Percentiles rank a stretch among this genome's conserved stretches.
These are phyloP conservation scores for Marvania coccoides DNA, from an alignment of 139 green algal genomes.

Conservation along the genomic window DNA sequence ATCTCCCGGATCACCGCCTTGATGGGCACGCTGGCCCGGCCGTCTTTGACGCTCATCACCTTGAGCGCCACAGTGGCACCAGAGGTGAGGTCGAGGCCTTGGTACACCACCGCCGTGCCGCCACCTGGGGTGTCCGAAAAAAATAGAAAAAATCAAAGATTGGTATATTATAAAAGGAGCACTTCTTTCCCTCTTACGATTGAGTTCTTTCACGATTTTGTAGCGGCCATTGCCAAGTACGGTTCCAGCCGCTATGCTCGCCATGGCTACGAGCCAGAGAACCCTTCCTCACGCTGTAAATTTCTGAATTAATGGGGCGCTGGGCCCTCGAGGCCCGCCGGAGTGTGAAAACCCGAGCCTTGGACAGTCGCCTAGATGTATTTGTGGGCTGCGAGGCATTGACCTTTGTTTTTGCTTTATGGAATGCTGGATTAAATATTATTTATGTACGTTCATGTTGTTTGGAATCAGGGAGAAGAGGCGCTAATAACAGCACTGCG, in stretches of 20 bases:
- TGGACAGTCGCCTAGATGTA: too few relatives aligned
- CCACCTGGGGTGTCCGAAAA: not conserved
- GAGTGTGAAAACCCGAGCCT: too few relatives aligned
- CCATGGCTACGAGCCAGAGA: too few relatives aligned
- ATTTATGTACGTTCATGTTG: not conserved
- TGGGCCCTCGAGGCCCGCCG: too few relatives aligned
- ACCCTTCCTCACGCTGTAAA: too few relatives aligned
- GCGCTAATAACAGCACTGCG: too few relatives aligned
- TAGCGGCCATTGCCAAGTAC: slow-evolving; percentile 13
- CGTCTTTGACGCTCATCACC: slow-evolving; percentile 15
- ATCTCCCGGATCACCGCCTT: slow-evolving; percentile 13
- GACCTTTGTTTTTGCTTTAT: not conserved
- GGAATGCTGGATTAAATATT: not conserved
- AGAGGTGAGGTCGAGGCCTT: not conserved
- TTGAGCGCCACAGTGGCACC: slow-evolving; percentile 11
- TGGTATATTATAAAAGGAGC: not conserved
- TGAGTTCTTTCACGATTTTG: slow-evolving; percentile 16
- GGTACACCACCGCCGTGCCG: slow-evolving; percentile 21
- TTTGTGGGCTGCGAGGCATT: too few relatives aligned
- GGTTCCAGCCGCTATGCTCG: not conserved
- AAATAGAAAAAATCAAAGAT: not conserved
- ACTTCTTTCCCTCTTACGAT: not conserved
- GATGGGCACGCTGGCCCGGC: not conserved
- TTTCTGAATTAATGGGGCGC: too few relatives aligned
- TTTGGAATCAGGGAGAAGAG: slow-evolving; percentile 7